A percentile compares a stretch with the other conserved stretches of the same genome.
These are phyloP conservation scores for Laguncularia racemosa DNA, from an alignment of 345 rosid genomes.

Conservation along the genomic window DNA sequence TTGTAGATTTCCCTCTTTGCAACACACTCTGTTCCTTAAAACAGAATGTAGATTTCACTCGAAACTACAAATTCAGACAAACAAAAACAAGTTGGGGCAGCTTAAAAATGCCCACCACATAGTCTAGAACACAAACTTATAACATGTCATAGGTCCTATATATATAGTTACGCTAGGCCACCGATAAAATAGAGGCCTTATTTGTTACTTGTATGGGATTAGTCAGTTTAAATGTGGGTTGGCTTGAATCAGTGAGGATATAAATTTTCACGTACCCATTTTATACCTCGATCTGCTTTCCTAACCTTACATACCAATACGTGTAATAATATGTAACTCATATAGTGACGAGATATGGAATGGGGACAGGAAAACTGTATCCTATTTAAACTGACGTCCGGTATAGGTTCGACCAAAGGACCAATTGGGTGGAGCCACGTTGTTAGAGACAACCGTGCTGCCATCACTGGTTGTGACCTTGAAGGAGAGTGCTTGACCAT, in stretches of 20 bases:
- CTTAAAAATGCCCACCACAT: neutral
- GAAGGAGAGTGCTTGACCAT: constrained; percentile 52
- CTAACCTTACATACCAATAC: no score
- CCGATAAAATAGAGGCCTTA: neutral
- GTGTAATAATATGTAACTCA: no score
- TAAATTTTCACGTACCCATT: no score
- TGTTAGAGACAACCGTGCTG: constrained; percentile 26
- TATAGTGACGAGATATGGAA: no score
- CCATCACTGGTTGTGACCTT: constrained; percentile 53
- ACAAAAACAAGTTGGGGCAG: neutral
- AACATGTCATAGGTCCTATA: no score
- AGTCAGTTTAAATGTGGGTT: neutral
- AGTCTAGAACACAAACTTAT: no score
- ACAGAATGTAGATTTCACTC: neutral
- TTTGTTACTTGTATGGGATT: neutral
- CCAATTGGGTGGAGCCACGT: constrained; percentile 43
- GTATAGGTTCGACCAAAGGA: constrained; percentile 47
- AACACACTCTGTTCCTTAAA: neutral
- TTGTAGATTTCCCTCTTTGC: neutral
- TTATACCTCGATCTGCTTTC: no score
- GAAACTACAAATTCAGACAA: neutral
- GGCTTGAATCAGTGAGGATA: no score
- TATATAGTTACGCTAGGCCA: no score
- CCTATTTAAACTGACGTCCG: constrained; percentile 33
- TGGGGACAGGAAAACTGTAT: neutral